Conservation (phyloP, 2,329 filamentous ascomycete species). For the Calonectria honghensis region DNA sequence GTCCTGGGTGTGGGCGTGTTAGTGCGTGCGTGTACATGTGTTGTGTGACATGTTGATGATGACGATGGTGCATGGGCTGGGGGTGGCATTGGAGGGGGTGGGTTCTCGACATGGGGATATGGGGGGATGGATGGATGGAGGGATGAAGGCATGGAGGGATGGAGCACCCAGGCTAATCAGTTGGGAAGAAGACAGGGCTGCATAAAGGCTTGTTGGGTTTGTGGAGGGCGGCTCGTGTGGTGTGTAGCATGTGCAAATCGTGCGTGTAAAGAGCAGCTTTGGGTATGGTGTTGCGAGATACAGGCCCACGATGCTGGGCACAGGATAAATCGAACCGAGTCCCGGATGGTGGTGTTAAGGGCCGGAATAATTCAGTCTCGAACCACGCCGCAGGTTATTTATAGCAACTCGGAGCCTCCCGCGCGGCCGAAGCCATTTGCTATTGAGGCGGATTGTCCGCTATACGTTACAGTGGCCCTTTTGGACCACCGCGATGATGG, state of each 20-base stretch:
- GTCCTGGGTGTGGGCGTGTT: constrained; percentile 21
- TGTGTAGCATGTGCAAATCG: constrained; percentile 10
- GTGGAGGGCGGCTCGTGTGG: constrained; percentile 14
- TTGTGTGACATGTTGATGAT: constrained; percentile 21
- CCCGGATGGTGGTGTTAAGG: constrained; percentile 13
- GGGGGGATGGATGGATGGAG: background rate
- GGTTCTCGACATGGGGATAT: background rate
- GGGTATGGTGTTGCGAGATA: constrained; percentile 18
- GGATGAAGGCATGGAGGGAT: background rate
- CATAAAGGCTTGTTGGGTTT: constrained; percentile 25
- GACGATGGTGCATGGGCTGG: constrained; percentile 6
- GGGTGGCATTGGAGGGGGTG: constrained; percentile 22
- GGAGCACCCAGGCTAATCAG: background rate
- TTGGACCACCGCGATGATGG: background rate
- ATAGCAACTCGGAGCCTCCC: constrained; percentile 22
- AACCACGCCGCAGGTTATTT: constrained; percentile 19
- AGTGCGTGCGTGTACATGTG: background rate
- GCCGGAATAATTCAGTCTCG: constrained; percentile 27
- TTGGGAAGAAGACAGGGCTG: constrained; percentile 14
- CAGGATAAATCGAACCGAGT: background rate
- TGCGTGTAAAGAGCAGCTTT: background rate
- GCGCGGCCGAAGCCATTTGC: constrained; percentile 13
- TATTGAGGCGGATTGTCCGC: constrained; percentile 14
- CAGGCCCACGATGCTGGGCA: background rate
- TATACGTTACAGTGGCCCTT: background rate